Conservation (phyloP, 2,329 filamentous ascomycete species). For the Rhexocercosporidium sp. region DNA sequence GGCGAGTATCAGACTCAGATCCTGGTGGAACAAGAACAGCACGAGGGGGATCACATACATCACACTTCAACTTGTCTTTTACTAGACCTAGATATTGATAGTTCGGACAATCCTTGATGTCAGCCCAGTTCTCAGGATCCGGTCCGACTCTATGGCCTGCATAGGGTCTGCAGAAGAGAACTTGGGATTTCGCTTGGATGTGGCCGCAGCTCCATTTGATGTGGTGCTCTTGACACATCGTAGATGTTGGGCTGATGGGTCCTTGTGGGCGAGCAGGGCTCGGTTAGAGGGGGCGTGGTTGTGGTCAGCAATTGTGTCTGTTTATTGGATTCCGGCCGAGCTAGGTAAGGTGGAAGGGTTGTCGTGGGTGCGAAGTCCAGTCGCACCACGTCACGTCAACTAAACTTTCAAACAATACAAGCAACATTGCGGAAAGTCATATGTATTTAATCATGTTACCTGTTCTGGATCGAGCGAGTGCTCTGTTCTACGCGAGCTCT, state of each 20-base stretch:
- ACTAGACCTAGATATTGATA: neutral
- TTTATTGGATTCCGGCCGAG: neutral
- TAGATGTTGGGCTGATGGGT: no score
- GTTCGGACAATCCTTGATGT: neutral
- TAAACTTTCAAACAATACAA: neutral
- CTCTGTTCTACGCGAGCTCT: neutral
- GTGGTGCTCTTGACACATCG: constrained; percentile 2
- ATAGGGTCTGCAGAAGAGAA: neutral
- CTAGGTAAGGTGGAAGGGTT: neutral
- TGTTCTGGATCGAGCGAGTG: neutral
- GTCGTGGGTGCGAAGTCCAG: neutral
- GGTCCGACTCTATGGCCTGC: neutral
- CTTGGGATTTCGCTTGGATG: neutral
- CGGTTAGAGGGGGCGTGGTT: neutral
- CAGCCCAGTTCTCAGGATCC: constrained; percentile 1
- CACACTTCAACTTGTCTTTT: neutral
- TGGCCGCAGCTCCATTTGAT: neutral
- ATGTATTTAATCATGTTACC: neutral
- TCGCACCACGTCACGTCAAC: neutral
- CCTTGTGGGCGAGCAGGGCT: neutral
- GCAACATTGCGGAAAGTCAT: neutral
- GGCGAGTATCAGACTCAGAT: neutral
- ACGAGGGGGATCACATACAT: neutral
- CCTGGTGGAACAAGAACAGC: no score
- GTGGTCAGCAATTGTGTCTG: neutral